phyloP scores from a whole-genome alignment of 345 rosid species.

The Salix purpurea region DNA sequence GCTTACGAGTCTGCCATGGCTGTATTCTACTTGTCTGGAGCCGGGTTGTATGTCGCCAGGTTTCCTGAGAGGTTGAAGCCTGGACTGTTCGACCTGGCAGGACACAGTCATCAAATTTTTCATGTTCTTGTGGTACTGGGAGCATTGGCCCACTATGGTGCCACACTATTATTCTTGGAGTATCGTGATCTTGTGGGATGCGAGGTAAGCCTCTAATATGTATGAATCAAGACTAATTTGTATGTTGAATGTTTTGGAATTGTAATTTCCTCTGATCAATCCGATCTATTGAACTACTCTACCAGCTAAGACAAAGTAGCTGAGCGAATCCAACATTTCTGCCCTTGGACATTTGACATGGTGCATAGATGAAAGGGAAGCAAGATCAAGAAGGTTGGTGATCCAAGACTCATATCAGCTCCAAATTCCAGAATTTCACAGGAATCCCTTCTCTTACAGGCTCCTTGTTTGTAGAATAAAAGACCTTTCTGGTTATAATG shows the following conservation, averaged over 20 bases:
- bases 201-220: not conserved
- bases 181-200: slow-evolving; percentile 69
- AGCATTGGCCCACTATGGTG: slow-evolving; percentile 86
- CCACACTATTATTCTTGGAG: slow-evolving; percentile 67
- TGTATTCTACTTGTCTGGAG: slow-evolving; percentile 63
- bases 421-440: not conserved
- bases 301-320: not conserved
- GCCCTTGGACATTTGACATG: not conserved
- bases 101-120: slow-evolving; percentile 90
- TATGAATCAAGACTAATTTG: not conserved
- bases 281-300: not conserved
- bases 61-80: slow-evolving; percentile 80
- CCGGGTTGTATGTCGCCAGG: slow-evolving; percentile 61
- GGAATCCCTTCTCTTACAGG: not conserved
- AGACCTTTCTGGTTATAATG: not conserved
- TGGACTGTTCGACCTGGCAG: slow-evolving; percentile 78
- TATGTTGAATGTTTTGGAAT: not conserved
- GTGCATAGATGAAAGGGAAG: not conserved
- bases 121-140: slow-evolving; percentile 84
- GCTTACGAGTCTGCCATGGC: slow-evolving; percentile 76
- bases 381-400: not conserved
- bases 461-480: not conserved
- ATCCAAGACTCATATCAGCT: not conserved
- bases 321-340: not conserved
- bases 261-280: not conserved